Percentiles rank a stretch among this genome's conserved stretches.
Conservation (phyloP, 2,329 filamentous ascomycete genomes). For the Exophiala oligosperma region DNA sequence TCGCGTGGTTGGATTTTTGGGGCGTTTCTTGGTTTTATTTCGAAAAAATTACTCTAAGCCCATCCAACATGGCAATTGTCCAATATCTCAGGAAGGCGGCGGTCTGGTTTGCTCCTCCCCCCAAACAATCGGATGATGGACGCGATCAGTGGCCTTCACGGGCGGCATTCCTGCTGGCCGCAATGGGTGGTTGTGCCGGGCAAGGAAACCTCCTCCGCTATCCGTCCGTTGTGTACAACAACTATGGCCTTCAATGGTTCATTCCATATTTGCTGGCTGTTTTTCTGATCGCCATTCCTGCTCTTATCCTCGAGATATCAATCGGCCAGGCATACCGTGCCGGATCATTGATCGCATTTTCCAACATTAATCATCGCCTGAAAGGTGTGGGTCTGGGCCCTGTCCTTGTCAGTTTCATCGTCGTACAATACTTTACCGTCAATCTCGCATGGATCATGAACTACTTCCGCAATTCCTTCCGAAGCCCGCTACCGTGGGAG, state of each 20-base stretch:
- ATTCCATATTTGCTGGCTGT: conserved; percentile 58
- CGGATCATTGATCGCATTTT: conserved; percentile 56
- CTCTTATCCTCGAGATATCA: conserved; percentile 56
- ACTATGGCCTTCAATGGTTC: conserved; percentile 62
- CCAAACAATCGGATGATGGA: conserved; percentile 38
- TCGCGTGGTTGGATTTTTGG: no score
- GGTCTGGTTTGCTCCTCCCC: conserved; percentile 32
- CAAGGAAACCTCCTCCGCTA: conserved; percentile 59
- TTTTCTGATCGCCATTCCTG: conserved; percentile 57
- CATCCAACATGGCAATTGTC: no score
- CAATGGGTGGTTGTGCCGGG: conserved; percentile 57
- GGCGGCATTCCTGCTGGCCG: conserved; percentile 54
- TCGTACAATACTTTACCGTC: conserved; percentile 49
- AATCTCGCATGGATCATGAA: conserved; percentile 58
- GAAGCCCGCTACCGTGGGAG: conserved; percentile 53
- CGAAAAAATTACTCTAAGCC: no score
- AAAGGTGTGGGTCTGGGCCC: conserved; percentile 56
- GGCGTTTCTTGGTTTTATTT: no score
- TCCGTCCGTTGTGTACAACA: conserved; percentile 61
- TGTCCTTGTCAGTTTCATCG: conserved; percentile 53
- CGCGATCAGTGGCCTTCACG: conserved; percentile 56
- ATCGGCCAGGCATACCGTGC: conserved; percentile 57
- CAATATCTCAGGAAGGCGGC: conserved; percentile 22
- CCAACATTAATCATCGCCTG: conserved; percentile 54
- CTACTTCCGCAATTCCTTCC: conserved; percentile 56